phyloP scores from a whole-genome alignment of 257 asterid species.

The Linderniella brevidens region DNA sequence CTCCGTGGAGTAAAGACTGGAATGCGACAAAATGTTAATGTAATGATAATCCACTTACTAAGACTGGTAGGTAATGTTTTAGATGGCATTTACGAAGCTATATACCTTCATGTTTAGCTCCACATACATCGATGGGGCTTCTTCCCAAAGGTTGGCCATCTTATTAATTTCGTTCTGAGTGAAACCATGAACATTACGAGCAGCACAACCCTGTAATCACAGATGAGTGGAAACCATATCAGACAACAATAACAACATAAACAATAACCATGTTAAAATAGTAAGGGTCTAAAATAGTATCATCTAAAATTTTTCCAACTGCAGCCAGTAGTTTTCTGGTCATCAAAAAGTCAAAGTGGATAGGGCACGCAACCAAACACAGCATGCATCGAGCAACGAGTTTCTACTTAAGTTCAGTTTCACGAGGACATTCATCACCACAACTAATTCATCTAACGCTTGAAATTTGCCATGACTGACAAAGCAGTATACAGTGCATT shows the following conservation, averaged over 20 bases:
- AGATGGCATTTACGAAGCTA: neutral
- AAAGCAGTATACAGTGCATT: constrained; percentile 3
- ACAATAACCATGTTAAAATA: too few species aligned
- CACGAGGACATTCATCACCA: too few species aligned
- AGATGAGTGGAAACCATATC: neutral
- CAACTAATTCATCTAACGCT: too few species aligned
- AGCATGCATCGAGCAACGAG: too few species aligned
- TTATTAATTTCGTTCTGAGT: constrained; percentile 44
- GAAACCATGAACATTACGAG: constrained; percentile 91
- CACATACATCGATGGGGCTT: constrained; percentile 68
- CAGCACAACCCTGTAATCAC: constrained; percentile 86
- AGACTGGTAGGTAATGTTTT: constrained; percentile 4
- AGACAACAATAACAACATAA: too few species aligned
- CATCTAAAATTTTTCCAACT: too few species aligned
- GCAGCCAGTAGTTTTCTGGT: too few species aligned
- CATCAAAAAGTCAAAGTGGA: too few species aligned
- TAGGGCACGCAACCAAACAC: too few species aligned
- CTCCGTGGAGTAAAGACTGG: constrained; percentile 85
- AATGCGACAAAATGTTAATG: constrained; percentile 9
- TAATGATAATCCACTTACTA: neutral
- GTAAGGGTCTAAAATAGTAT: too few species aligned
- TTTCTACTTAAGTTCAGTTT: too few species aligned
- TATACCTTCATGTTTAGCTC: constrained; percentile 72
- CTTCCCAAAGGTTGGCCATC: constrained; percentile 93
- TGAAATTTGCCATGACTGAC: too few species aligned